A percentile compares a stretch with the other conserved stretches of the same genome.
Evolutionary conservation across 148 eudicot genomes (phyloP).

Genomic region (Fagopyrum homotropicum): DNA sequence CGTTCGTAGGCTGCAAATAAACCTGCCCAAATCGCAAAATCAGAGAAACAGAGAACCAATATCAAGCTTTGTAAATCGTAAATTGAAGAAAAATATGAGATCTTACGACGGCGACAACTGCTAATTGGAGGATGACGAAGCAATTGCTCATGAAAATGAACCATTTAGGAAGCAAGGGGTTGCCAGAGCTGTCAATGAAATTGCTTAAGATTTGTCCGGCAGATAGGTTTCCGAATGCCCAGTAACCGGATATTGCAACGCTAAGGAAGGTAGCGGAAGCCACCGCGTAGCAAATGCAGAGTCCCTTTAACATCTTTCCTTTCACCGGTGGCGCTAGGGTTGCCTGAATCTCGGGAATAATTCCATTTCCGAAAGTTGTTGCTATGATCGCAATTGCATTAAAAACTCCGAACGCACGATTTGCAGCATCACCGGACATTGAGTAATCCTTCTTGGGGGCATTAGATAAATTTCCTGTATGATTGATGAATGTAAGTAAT

Average conservation of each 20-base stretch:
- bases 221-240: conserved; percentile 71
- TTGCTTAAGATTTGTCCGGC: conserved; percentile 39
- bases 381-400: conserved; percentile 59
- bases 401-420: conserved; percentile 44
- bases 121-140: conserved; percentile 49
- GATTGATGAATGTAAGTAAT: neutral
- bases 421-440: conserved; percentile 21
- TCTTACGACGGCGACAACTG: conserved; percentile 31
- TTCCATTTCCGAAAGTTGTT: conserved; percentile 66
- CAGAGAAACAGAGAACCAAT: neutral
- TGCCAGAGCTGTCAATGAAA: conserved; percentile 31
- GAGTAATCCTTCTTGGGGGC: conserved; percentile 46
- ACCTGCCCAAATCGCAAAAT: conserved; percentile 19
- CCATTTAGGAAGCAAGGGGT: conserved; percentile 52
- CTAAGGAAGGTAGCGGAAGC: conserved; percentile 49
- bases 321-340: conserved; percentile 63
- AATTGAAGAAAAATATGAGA: neutral
- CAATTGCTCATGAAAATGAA: conserved; percentile 41
- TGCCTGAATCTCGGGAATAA: conserved; percentile 78
- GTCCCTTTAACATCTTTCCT: conserved; percentile 78
- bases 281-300: conserved; percentile 49
- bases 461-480: conserved; percentile 34
- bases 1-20: conserved; percentile 68
- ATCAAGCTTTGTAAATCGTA: neutral
- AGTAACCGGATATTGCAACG: conserved; percentile 63